These are phyloP conservation scores for Candolleomyces eurysporus DNA, from an alignment of 768 basidiomycete genomes.

Conservation along the genomic window DNA sequence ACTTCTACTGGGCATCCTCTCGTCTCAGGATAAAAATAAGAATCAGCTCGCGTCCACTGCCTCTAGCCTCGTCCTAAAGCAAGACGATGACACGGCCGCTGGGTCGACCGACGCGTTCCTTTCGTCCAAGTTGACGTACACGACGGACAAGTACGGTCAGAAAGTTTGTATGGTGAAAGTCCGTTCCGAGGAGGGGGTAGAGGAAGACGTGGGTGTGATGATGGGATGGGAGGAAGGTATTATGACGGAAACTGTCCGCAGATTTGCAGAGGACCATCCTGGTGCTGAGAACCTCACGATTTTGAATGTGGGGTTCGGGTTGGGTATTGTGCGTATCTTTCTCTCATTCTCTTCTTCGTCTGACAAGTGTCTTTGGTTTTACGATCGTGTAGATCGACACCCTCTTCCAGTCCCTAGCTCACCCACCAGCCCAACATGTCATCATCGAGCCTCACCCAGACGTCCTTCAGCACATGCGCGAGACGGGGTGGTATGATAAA, in stretches of 20 bases:
- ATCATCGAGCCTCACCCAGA: conserved; percentile 95
- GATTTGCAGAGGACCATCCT: conserved; percentile 55
- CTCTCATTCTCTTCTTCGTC: too few relatives aligned
- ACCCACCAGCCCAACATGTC: conserved; percentile 68
- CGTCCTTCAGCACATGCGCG: conserved; percentile 79
- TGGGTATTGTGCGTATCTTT: too few relatives aligned
- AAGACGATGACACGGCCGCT: conserved; percentile 53
- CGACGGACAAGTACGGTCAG: conserved; percentile 69
- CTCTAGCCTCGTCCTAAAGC: conserved; percentile 37
- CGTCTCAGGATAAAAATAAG: conserved; percentile 40
- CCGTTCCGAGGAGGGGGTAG: conserved; percentile 33
- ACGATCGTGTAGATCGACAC: conserved; percentile 90
- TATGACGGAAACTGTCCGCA: conserved; percentile 78
- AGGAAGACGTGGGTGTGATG: conserved; percentile 94
- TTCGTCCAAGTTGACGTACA: conserved; percentile 64
- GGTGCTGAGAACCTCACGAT: conserved; percentile 55
- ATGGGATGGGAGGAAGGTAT: conserved; percentile 97
- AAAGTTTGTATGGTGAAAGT: conserved; percentile 74
- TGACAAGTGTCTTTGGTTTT: too few relatives aligned
- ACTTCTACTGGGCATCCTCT: conserved; percentile 64
- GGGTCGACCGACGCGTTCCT: conserved; percentile 72
- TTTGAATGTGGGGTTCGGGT: conserved; percentile 90
- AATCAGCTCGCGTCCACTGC: conserved; percentile 17
- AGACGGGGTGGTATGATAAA: conserved; percentile 75
- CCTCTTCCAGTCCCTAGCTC: conserved; percentile 66